phyloP scores from a whole-genome alignment of 352 stramenopile genomes.

The Phytopythium boreale region DNA sequence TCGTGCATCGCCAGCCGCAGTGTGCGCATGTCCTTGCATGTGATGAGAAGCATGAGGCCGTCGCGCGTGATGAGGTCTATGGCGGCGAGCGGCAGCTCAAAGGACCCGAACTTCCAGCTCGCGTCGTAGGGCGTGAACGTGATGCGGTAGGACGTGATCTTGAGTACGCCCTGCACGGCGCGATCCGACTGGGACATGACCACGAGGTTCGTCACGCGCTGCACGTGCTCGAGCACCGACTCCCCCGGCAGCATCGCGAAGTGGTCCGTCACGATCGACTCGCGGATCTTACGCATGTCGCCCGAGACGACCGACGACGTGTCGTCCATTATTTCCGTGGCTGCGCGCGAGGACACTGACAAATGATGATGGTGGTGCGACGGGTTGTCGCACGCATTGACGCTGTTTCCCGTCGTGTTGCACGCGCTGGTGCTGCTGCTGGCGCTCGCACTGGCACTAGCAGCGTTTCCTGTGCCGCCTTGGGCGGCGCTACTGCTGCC shows the following conservation, averaged over 20 bases:
- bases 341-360: slow-evolving; percentile 10
- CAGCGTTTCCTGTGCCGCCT: neutral
- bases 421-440: neutral
- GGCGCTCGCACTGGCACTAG: neutral
- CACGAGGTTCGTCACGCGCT: slow-evolving; percentile 84
- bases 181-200: slow-evolving; percentile 82
- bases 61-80: slow-evolving; percentile 80
- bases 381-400: slow-evolving; percentile 5
- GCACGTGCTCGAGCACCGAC: slow-evolving; percentile 70
- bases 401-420: neutral
- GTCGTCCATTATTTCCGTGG: slow-evolving; percentile 29
- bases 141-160: slow-evolving; percentile 83
- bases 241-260: slow-evolving; percentile 63
- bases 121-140: slow-evolving; percentile 84
- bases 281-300: slow-evolving; percentile 40
- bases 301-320: slow-evolving; percentile 26
- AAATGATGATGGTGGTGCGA: neutral
- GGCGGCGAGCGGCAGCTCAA: slow-evolving; percentile 74
- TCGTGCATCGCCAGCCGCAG: slow-evolving; percentile 84
- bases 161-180: slow-evolving; percentile 79
- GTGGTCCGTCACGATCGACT: slow-evolving; percentile 65
- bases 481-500: neutral
- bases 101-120: slow-evolving; percentile 83
- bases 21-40: slow-evolving; percentile 79
- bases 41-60: slow-evolving; percentile 75